Percentiles rank a stretch among this genome's conserved stretches.
These are phyloP conservation scores for Tuber microsphaerosporum DNA, from an alignment of 495 filamentous ascomycete species.

Conservation along the genomic window DNA sequence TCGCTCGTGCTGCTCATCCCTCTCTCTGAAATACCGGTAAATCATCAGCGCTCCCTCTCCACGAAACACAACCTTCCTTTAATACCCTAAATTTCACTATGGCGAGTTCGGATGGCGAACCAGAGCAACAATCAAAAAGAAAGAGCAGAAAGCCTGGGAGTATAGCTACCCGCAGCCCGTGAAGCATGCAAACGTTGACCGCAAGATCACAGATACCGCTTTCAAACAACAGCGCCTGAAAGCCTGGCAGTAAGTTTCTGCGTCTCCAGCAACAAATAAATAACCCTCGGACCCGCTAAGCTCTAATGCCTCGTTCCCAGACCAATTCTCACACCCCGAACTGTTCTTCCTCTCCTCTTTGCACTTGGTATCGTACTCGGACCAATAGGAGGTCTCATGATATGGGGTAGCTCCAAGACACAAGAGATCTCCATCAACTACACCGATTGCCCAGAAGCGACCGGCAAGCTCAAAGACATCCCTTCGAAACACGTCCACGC, in stretches of 20 bases:
- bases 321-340: slow-evolving; percentile 88
- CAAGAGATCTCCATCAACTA: slow-evolving; percentile 87
- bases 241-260: slow-evolving; percentile 74
- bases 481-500: slow-evolving; percentile 52
- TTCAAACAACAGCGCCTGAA: slow-evolving; percentile 88
- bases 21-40: neutral
- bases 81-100: neutral
- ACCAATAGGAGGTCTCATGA: slow-evolving; percentile 70
- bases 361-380: slow-evolving; percentile 76
- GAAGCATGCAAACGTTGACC: slow-evolving; percentile 19
- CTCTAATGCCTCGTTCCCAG: slow-evolving; percentile 43
- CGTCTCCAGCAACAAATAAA: slow-evolving; percentile 7
- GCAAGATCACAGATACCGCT: slow-evolving; percentile 60
- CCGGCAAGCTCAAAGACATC: slow-evolving; percentile 46
- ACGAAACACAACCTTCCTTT: neutral
- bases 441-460: slow-evolving; percentile 58
- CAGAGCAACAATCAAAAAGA: slow-evolving; percentile 1
- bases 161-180: slow-evolving; percentile 45
- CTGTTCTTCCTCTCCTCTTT: slow-evolving; percentile 82
- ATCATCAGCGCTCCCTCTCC: neutral
- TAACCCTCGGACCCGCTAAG: neutral
- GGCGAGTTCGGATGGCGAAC: neutral
- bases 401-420: slow-evolving; percentile 73
- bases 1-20: neutral
- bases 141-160: slow-evolving; percentile 82